Evolutionary conservation across 2,329 filamentous ascomycete species (phyloP).

Genomic region (Ceratocystis colombiana): DNA sequence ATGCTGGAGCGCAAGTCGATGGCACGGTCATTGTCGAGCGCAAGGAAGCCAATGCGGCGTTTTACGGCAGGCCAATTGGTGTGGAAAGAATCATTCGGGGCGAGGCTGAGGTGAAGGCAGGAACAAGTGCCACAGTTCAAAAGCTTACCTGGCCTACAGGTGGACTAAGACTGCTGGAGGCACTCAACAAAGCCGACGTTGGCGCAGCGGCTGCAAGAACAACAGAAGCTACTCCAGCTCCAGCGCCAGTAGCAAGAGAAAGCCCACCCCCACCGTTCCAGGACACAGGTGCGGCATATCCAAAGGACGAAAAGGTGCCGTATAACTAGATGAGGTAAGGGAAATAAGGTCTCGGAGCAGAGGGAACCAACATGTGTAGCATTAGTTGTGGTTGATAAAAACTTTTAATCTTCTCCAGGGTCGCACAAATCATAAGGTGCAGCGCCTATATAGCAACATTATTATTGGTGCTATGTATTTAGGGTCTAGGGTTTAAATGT

Average conservation of each 20-base stretch:
- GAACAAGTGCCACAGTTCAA: background rate
- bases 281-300: background rate
- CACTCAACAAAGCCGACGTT: constrained; percentile 15
- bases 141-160: constrained; percentile 20
- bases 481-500: background rate
- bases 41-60: constrained; percentile 76
- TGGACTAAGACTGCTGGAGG: constrained; percentile 15
- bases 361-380: no score
- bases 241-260: background rate
- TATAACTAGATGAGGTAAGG: background rate
- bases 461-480: background rate
- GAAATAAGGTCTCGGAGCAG: background rate
- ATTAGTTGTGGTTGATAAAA: no score
- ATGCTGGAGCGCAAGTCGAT: constrained; percentile 76
- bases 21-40: constrained; percentile 79
- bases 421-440: background rate
- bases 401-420: background rate
- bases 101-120: constrained; percentile 27
- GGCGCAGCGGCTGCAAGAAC: background rate
- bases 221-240: background rate
- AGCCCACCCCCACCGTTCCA: background rate
- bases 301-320: no score
- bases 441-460: background rate
- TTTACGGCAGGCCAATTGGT: constrained; percentile 57
- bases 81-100: constrained; percentile 42